Percentiles rank a stretch among this genome's conserved stretches.
Evolutionary conservation across 306 rosid species (phyloP).

Genomic region (Sicyos baderoa): DNA sequence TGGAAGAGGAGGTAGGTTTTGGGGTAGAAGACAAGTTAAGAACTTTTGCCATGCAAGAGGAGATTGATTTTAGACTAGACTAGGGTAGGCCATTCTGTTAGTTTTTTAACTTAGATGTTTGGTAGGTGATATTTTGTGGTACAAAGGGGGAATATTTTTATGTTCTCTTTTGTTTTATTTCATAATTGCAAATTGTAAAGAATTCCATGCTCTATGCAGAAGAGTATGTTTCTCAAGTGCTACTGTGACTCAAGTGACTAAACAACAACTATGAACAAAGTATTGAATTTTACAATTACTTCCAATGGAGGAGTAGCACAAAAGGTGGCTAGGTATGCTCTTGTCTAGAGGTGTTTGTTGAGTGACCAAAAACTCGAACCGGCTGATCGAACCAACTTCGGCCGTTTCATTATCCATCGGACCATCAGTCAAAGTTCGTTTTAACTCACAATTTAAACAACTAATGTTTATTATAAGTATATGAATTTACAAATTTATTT

Average conservation of each 20-base stretch:
- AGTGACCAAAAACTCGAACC: too few species aligned
- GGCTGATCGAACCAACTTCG: too few species aligned
- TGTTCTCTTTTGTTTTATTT: constrained; percentile 13
- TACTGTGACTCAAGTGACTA: neutral
- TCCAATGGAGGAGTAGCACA: constrained; percentile 66
- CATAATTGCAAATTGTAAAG: constrained; percentile 12
- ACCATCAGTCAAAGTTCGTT: too few species aligned
- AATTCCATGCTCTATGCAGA: constrained; percentile 3
- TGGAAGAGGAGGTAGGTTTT: constrained; percentile 40
- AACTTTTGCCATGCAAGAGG: neutral
- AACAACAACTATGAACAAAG: constrained; percentile 3
- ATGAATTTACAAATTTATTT: too few species aligned
- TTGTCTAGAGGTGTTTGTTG: constrained; percentile 7
- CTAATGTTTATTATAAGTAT: too few species aligned
- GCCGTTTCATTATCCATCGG: too few species aligned
- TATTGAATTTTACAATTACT: constrained; percentile 39
- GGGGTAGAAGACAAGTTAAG: neutral
- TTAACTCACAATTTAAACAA: too few species aligned
- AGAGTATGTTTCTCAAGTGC: constrained; percentile 9
- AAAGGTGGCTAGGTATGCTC: constrained; percentile 49
- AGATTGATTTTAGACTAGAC: neutral
- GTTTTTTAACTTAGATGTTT: neutral
- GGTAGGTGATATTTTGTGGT: constrained; percentile 5
- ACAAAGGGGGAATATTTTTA: neutral
- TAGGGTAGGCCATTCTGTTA: neutral